Conservation (phyloP, 2,329 filamentous ascomycete genomes). For the Epichloe gansuensis region DNA sequence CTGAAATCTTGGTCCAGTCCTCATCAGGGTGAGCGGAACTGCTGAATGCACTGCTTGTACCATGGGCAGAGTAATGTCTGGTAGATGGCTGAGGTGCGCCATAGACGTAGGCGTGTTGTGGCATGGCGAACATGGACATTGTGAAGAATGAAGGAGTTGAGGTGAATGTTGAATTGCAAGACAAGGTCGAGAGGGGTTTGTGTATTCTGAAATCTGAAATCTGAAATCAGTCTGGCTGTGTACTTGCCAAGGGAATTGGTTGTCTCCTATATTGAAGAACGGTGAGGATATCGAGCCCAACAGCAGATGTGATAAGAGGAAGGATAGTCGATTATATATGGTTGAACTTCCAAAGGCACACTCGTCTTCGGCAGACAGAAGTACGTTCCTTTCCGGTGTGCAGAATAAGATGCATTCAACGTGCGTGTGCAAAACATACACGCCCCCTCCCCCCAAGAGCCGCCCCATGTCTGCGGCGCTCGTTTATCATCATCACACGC, state of each 20-base stretch:
- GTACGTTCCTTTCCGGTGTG: background rate
- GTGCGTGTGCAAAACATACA: background rate
- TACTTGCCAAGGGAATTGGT: background rate
- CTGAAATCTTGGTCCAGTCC: conserved; percentile 98
- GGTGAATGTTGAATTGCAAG: background rate
- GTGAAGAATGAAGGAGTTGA: conserved; percentile 4
- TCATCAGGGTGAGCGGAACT: conserved; percentile 90
- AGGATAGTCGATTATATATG: conserved; percentile 5
- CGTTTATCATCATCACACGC: conserved; percentile 3
- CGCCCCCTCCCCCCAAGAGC: conserved; percentile 1
- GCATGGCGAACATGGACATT: conserved; percentile 26
- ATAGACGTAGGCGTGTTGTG: conserved; percentile 23
- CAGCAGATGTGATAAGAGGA: background rate
- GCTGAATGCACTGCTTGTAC: conserved; percentile 89
- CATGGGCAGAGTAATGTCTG: conserved; percentile 58
- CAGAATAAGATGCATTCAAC: background rate
- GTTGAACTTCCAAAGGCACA: background rate
- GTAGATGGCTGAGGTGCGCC: conserved; percentile 25
- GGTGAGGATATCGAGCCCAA: background rate
- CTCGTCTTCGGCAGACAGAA: background rate
- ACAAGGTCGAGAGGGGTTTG: background rate
- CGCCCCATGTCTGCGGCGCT: conserved; percentile 1
- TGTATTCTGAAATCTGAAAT: background rate
- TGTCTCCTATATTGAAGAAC: background rate
- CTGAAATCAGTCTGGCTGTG: background rate